A percentile compares a stretch with the other conserved stretches of the same genome.
Evolutionary conservation across 768 basidiomycete species (phyloP).

Genomic region (Lanmaoa pseudosensibilis): DNA sequence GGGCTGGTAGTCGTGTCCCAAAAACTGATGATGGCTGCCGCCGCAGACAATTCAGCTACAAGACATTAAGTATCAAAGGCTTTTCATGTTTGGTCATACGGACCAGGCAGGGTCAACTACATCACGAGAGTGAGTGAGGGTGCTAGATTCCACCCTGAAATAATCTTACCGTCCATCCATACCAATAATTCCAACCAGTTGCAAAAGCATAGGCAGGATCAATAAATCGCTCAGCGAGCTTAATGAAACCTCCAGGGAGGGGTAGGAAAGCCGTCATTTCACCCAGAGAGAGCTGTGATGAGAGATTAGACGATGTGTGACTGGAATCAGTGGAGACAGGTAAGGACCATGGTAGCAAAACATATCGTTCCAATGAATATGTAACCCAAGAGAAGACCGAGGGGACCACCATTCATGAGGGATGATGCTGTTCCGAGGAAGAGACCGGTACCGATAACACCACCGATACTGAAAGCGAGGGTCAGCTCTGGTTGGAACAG

Average conservation of each 20-base stretch:
- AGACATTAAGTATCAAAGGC: conserved; percentile 4
- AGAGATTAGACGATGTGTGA: not conserved
- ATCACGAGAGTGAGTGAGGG: not conserved
- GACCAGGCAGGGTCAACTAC: conserved; percentile 29
- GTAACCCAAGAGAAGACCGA: conserved; percentile 49
- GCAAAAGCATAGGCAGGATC: conserved; percentile 47
- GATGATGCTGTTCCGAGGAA: conserved; percentile 37
- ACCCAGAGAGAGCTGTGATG: conserved; percentile 35
- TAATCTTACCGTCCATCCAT: conserved; percentile 34
- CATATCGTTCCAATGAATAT: conserved; percentile 38
- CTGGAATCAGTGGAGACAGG: not conserved
- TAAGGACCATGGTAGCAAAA: conserved; percentile 38
- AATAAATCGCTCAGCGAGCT: conserved; percentile 48
- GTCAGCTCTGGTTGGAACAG: not conserved
- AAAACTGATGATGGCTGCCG: conserved; percentile 50
- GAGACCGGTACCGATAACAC: conserved; percentile 45
- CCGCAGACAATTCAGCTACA: conserved; percentile 48
- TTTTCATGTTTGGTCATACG: not conserved
- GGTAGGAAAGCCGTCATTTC: conserved; percentile 50
- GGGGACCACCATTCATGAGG: conserved; percentile 43
- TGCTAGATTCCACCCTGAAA: not conserved
- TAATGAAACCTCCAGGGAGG: conserved; percentile 47
- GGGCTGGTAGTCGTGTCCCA: conserved; percentile 44
- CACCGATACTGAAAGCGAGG: conserved; percentile 25
- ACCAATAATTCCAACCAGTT: conserved; percentile 45